These are phyloP conservation scores for Sarocladium strictum DNA, from an alignment of 2,329 filamentous ascomycete genomes.

Conservation along the genomic window DNA sequence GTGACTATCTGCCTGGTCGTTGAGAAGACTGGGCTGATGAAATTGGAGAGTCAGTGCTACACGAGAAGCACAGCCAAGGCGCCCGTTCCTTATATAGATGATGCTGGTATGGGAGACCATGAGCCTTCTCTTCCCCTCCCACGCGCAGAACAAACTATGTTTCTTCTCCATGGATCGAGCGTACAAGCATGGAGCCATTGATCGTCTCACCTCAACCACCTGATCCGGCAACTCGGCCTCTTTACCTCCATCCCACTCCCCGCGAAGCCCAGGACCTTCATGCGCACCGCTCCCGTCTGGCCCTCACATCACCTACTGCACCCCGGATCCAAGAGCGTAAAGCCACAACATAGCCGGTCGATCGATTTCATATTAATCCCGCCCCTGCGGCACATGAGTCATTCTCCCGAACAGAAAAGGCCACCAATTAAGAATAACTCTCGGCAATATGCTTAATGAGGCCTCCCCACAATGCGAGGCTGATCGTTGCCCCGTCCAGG, in stretches of 20 bases:
- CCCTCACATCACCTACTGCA: not conserved
- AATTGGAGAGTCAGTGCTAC: no score
- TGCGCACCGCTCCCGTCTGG: not conserved
- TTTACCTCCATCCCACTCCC: not conserved
- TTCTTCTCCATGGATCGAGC: not conserved
- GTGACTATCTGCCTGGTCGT: not conserved
- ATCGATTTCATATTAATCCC: slow-evolving; percentile 1
- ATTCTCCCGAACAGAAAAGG: not conserved
- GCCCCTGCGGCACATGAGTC: not conserved
- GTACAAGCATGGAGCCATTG: not conserved
- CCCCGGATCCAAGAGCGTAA: not conserved
- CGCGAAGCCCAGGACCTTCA: not conserved
- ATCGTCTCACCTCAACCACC: not conserved
- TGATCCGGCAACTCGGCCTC: not conserved
- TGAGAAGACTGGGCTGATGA: not conserved
- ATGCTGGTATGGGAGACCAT: no score
- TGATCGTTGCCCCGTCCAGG: not conserved
- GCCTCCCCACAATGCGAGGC: not conserved
- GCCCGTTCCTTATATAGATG: no score
- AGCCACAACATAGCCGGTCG: not conserved
- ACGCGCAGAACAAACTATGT: not conserved
- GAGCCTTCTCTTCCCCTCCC: not conserved
- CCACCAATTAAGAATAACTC: not conserved
- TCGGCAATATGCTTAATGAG: no score
- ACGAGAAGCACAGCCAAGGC: no score